A percentile compares a stretch with the other conserved stretches of the same genome.
These are phyloP conservation scores for Biscutella laevigata DNA, from an alignment of 441 rosid genomes.

Conservation along the genomic window DNA sequence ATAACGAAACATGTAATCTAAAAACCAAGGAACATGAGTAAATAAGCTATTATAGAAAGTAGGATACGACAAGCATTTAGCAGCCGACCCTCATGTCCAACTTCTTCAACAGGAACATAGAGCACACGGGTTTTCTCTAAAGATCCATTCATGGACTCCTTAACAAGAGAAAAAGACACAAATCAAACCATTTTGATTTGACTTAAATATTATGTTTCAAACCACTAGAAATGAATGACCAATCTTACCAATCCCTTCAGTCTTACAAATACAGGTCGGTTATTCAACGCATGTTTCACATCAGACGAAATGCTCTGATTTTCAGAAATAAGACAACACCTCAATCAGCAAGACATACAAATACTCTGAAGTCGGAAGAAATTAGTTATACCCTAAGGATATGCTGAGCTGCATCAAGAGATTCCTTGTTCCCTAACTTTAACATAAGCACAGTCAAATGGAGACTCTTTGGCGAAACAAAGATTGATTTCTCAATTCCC, in stretches of 20 bases:
- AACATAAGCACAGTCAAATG: conserved; percentile 89
- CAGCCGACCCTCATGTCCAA: conserved; percentile 55
- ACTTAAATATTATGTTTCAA: conserved; percentile 1
- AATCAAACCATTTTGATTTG: neutral
- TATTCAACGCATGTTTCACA: conserved; percentile 64
- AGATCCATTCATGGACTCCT: conserved; percentile 74
- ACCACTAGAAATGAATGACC: neutral
- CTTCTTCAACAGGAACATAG: conserved; percentile 69
- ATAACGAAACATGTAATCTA: no score
- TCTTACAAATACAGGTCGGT: conserved; percentile 55
- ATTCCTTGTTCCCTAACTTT: conserved; percentile 70
- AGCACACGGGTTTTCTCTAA: conserved; percentile 61
- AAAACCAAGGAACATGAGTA: neutral
- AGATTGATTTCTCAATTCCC: conserved; percentile 69
- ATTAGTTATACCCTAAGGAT: conserved; percentile 48
- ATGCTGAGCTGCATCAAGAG: conserved; percentile 51
- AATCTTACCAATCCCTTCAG: conserved; percentile 78
- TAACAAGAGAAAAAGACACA: neutral
- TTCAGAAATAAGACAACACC: conserved; percentile 13
- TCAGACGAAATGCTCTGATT: conserved; percentile 51
- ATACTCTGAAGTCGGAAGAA: conserved; percentile 6
- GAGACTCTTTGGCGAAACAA: conserved; percentile 59
- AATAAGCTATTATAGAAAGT: neutral
- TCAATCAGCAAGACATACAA: conserved; percentile 15
- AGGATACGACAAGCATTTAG: conserved; percentile 74